Base-by-base conservation (phyloP, 2,329 filamentous ascomycete species). In the Colletotrichum tofieldiae region DNA sequence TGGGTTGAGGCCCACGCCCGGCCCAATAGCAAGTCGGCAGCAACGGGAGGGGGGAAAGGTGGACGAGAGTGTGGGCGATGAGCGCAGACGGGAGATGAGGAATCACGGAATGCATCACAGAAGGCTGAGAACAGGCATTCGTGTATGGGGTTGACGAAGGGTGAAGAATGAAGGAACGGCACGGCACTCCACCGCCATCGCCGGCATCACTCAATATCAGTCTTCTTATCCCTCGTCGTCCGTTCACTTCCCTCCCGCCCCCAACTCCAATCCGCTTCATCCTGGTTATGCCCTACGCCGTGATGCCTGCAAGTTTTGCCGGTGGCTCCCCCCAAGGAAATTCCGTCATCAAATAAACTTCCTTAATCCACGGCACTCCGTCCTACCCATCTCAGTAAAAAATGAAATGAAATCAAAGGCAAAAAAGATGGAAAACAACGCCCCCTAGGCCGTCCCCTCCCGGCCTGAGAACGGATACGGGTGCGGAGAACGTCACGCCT, bases 341-440 rank as follows among this genome's bases (percentile, higher is more conserved):
- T 71, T 71, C 64, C 68, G 68, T 71, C 64, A 67, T 71, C 49
- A 58, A 58, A 62, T 71, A 67, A 51, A 71, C 64, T 71, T 67
- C 26, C 26, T 45, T 23, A 23, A 12, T 12, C n/a, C 45, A 51
- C 62, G 55, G 67, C 39, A 60, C 23, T 52, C 41, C 26, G 23
- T 61, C 23, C 41, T 35, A 26, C 47, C 35, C 45, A 45, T 60
- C 20, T 49, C 29, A 32, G 29, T 26, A 32, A 4, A 32, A 32
- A 32, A 32, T 3, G 3, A 32, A 32, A 32, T 26, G 23, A 32
- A 32, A 32, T 6, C 4, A 32, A 32, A 32, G 29, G 29, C 29
- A 32, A 32, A 32, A 32, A 32, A 32, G 6, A 45, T 45, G 58
- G 23, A 58, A 52, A 35, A 52, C 5, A 4, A 58, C 37, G 41